phyloP scores from a whole-genome alignment of 352 stramenopile species.

The Phytophthora quininea region DNA sequence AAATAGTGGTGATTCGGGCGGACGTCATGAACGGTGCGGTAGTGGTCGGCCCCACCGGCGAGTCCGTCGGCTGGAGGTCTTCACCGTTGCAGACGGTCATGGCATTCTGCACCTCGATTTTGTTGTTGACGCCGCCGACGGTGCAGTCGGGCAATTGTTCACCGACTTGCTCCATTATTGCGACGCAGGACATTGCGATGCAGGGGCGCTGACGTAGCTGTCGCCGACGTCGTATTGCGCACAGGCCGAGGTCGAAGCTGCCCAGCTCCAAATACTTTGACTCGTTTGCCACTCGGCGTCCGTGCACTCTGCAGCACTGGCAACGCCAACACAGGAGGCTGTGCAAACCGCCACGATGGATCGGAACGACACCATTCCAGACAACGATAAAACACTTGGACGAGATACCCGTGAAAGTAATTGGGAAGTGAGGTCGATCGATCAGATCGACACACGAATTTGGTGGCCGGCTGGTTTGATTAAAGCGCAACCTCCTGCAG shows the following conservation, averaged over 20 bases:
- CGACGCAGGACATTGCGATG: conserved; percentile 11
- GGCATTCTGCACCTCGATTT: conserved; percentile 26
- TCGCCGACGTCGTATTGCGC: conserved; percentile 13
- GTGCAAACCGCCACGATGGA: not conserved
- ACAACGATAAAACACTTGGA: no score
- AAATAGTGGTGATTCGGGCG: conserved; percentile 13
- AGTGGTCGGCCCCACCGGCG: conserved; percentile 9
- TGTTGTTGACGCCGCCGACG: conserved; percentile 22
- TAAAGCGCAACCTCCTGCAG: no score
- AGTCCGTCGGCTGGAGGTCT: conserved; percentile 9
- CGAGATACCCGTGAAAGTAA: no score
- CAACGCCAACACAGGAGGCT: not conserved
- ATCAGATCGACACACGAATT: no score
- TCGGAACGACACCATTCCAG: no score
- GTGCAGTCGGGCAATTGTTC: conserved; percentile 22
- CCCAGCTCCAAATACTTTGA: conserved; percentile 16
- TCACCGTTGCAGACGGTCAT: conserved; percentile 21
- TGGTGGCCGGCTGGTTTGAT: no score
- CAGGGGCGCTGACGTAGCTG: conserved; percentile 25
- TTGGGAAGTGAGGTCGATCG: no score
- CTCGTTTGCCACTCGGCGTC: conserved; percentile 19
- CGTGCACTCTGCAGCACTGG: conserved; percentile 18
- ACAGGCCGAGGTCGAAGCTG: conserved; percentile 21
- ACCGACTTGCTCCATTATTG: conserved; percentile 28
- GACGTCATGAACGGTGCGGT: conserved; percentile 8